Base-by-base conservation (phyloP, 805 yeast genomes). In the Lachancea cidri region DNA sequence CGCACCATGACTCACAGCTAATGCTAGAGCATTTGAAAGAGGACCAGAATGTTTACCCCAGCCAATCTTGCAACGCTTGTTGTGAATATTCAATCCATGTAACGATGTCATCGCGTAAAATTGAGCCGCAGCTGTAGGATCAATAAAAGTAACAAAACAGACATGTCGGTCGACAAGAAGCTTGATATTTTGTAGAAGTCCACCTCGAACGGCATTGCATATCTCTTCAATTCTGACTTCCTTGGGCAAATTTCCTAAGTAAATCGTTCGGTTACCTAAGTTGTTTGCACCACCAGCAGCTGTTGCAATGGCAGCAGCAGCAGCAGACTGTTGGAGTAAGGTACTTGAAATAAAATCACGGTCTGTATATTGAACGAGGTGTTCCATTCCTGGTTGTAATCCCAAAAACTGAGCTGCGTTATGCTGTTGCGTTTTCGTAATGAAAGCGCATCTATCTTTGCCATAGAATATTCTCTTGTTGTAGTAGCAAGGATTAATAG, bases 31-130 rank as follows among this genome's bases (percentile, higher is more conserved):
- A 51, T 86, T 84, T 8, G 94, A 81, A 48, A 91, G 71, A 1
- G 95, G 88, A 8, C 98, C 98, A 4, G 95, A 81, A 59, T 91
- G 96, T 64, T 87, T 89, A 35, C 98, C 98, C 98, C 98, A 91
- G 16, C 97, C 96, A 42, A 91, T 88, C 61, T 86, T 86, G 50
- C 91, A 83, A 55, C 89, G 76, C 55, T 94, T 75, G 60, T 82
- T 83, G 58, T 86, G 95, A 45, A 91, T 83, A 15, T 88, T 77
- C 45, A 91, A 70, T 1, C 96, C 96, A 57, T 88, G 94, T 48
- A 88, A 70, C 56, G 87, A 88, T 50, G 95, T 82, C 85, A 86
- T 81, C 6, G 97, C 97, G 64, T 83, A 91, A 61, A 91, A 91
- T 65, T 91, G 98, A 1, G 96, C 96, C 1, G 98, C 98, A 2